Percentiles rank a stretch among this genome's conserved stretches.
These are phyloP conservation scores for Acer negundo DNA, from an alignment of 345 rosid species.

Conservation along the genomic window DNA sequence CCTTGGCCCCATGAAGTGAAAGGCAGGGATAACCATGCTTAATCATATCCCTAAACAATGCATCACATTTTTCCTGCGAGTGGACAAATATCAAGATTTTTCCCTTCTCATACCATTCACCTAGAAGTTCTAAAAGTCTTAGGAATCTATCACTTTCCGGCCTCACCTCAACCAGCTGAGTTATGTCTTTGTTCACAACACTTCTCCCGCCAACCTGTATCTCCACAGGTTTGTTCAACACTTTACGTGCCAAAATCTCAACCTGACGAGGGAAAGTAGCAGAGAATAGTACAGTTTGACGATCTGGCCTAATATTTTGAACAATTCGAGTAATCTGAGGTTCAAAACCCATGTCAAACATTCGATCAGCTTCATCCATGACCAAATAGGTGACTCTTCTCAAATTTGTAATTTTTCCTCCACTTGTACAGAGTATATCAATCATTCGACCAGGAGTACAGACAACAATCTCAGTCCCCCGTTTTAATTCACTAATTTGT, in stretches of 20 bases:
- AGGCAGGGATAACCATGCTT: constrained; percentile 88
- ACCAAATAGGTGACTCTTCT: constrained; percentile 84
- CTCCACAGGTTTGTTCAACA: constrained; percentile 79
- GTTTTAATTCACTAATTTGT: constrained; percentile 90
- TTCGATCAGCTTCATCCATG: constrained; percentile 98
- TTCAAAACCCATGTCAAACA: constrained; percentile 99
- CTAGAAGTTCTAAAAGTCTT: constrained; percentile 84
- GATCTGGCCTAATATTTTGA: constrained; percentile 93
- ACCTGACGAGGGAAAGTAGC: constrained; percentile 98
- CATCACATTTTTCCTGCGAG: constrained; percentile 87
- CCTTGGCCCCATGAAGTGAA: constrained; percentile 96
- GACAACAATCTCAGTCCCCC: constrained; percentile 96
- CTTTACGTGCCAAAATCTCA: constrained; percentile 89
- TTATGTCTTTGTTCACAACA: constrained; percentile 92
- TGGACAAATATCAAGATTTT: constrained; percentile 87
- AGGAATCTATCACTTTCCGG: constrained; percentile 87
- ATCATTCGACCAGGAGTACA: constrained; percentile 99
- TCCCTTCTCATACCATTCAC: constrained; percentile 98
- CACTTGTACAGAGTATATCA: constrained; percentile 92
- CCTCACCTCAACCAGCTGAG: constrained; percentile 89
- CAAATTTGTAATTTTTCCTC: constrained; percentile 88
- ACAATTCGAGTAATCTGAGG: constrained; percentile 93
- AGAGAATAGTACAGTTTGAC: constrained; percentile 93
- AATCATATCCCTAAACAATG: constrained; percentile 73
- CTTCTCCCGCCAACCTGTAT: constrained; percentile 99